Percentiles rank a stretch among this genome's conserved stretches.
phyloP scores from a whole-genome alignment of 2,329 filamentous ascomycete species.

The Verticillium dahliae region DNA sequence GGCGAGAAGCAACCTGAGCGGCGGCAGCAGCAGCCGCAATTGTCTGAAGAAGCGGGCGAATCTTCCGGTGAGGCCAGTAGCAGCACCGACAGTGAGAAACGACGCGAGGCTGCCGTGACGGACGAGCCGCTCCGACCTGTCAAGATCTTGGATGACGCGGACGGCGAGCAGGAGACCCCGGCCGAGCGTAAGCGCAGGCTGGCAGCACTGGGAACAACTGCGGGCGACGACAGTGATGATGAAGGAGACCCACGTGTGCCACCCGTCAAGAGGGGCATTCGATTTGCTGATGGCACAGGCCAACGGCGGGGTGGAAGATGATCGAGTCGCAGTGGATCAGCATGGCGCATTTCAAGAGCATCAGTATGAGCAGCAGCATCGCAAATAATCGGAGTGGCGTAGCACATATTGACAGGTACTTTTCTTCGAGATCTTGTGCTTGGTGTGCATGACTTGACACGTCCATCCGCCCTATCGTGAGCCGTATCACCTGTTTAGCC shows the following conservation, averaged over 20 bases:
- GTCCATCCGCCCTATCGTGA: no score
- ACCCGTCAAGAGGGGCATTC: conserved; percentile 47
- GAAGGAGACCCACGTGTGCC: conserved; percentile 55
- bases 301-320: neutral
- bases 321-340: neutral
- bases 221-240: conserved; percentile 35
- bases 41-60: neutral
- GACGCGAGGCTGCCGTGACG: neutral
- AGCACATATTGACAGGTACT: no score
- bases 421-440: no score
- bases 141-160: conserved; percentile 21
- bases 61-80: neutral
- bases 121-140: neutral
- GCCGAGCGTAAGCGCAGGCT: conserved; percentile 69
- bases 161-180: conserved; percentile 52
- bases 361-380: no score
- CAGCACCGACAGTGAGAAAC: conserved; percentile 4
- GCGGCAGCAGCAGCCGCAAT: neutral
- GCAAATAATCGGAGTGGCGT: no score
- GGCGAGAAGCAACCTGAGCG: neutral
- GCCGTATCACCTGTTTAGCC: no score
- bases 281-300: conserved; percentile 45
- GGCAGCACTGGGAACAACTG: conserved; percentile 60
- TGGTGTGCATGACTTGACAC: no score
- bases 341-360: no score